Evolutionary conservation across 202 grass and related monocot species (phyloP).

Genomic region (Bolboschoenoplectus hybrid): DNA sequence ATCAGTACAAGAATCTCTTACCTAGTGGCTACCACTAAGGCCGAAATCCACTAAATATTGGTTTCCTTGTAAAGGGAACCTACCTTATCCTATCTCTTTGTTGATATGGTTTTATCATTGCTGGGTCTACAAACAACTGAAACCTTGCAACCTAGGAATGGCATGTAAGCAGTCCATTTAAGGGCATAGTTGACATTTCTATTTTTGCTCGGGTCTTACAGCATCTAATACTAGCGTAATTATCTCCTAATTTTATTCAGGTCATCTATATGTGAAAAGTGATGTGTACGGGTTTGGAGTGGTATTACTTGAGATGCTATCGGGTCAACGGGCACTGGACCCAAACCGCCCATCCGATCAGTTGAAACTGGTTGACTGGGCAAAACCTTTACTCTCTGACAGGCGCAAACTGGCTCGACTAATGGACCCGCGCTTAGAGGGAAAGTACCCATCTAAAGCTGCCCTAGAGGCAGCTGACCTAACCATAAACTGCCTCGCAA

Average conservation of each 20-base stretch:
- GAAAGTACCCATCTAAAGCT: conserved; percentile 77
- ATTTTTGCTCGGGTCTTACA: not conserved
- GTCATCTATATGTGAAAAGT: conserved; percentile 91
- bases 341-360: conserved; percentile 62
- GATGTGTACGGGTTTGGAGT: conserved; percentile 93
- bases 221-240: conserved; percentile 30
- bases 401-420: conserved; percentile 55
- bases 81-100: not conserved
- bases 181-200: not conserved
- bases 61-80: not conserved
- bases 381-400: conserved; percentile 69
- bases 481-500: conserved; percentile 63
- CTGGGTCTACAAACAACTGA: not conserved
- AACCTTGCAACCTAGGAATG: conserved; percentile 15
- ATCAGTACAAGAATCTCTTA: not conserved
- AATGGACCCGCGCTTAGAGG: conserved; percentile 79
- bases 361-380: conserved; percentile 70
- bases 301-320: conserved; percentile 86
- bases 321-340: conserved; percentile 73
- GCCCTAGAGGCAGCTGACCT: conserved; percentile 64
- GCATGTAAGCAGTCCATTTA: conserved; percentile 17
- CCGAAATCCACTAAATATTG: not conserved
- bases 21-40: conserved; percentile 9
- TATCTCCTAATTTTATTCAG: conserved; percentile 46
- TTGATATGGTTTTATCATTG: not conserved